Conservation (phyloP, 169 alveolate species). For the Eimeria acervulina region DNA sequence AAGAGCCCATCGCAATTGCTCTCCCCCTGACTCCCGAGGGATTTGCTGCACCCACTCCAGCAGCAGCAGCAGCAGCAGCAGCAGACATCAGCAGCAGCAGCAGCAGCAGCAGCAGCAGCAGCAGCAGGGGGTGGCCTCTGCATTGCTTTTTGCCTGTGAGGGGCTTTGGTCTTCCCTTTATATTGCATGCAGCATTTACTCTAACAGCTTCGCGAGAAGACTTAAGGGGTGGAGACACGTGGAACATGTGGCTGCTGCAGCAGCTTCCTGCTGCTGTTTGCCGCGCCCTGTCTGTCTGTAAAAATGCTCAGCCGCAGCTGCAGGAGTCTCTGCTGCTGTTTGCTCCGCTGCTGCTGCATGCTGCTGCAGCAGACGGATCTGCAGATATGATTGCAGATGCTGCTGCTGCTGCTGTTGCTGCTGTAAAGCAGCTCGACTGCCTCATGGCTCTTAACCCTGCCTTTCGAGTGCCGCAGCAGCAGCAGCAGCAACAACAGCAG, state of each 20-base stretch:
- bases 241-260: slow-evolving; percentile 55
- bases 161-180: slow-evolving; percentile 85
- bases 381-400: slow-evolving; percentile 34
- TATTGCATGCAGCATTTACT: slow-evolving; percentile 85
- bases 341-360: not conserved
- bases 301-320: slow-evolving; percentile 12
- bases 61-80: slow-evolving; percentile 40
- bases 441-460: not conserved
- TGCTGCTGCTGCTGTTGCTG: slow-evolving; percentile 29
- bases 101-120: slow-evolving; percentile 31
- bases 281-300: slow-evolving; percentile 4
- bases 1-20: slow-evolving; percentile 42
- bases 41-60: slow-evolving; percentile 12
- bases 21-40: slow-evolving; percentile 39
- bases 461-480: not conserved
- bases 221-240: slow-evolving; percentile 16
- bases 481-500: slow-evolving; percentile 16
- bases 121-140: slow-evolving; percentile 62
- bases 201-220: slow-evolving; percentile 86
- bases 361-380: slow-evolving; percentile 29
- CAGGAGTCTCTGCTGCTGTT: slow-evolving; percentile 71
- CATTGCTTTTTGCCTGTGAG: slow-evolving; percentile 86
- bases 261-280: slow-evolving; percentile 73
- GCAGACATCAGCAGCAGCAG: not conserved
- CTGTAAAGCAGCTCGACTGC: slow-evolving; percentile 24